Evolutionary conservation across 2,329 filamentous ascomycete species (phyloP), one percentile per base, ranked within the genome.

Genomic region (Stachybotrys echinatus): DNA sequence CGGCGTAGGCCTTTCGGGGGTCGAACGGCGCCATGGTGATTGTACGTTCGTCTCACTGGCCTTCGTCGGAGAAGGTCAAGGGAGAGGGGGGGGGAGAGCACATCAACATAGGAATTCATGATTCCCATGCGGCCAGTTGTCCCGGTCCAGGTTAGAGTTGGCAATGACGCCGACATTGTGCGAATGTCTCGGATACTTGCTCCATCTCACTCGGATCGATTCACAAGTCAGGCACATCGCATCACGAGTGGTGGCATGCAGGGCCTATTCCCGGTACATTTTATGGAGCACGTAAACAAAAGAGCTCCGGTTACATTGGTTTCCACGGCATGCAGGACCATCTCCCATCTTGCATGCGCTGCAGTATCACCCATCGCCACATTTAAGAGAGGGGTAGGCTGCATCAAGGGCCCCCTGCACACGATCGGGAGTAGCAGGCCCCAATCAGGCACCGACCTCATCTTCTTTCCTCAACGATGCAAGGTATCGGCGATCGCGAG

Each of bases 1-100:
- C 61, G 47, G 62, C 65, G 48, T 75, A 76, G 5, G 71, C 70
- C 52, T 68, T 68, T 20, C 61, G 61, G 14, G 65, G 48, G 50
- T 70, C 57, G 51, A 75, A 76, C 19, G 54, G 49, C 19, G 58
- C 54, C 61, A 61, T 62, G 18, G 43, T 49, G 45, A 18, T 48
- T 20, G 27, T 34, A 8, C 2, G 10, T 34, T 34, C 5, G 27
- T 45, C 23, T 40, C 18, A 19, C 3, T 42, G n/a, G n/a, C n/a
- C n/a, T n/a, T n/a, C n/a, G n/a, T n/a, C n/a, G n/a, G n/a, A n/a
- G n/a, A n/a, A n/a, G 31, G 31, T 17, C 8, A 37, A 37, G 31
- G 31, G 31, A 17, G 31, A 34, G 27, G 3, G 27, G 27, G 14
- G 27, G 27, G 27, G 14, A 31, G 14, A 34, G 10, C 14, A 34